Evolutionary conservation across 2,329 filamentous ascomycete genomes (phyloP).

Genomic region (Helotiales sp.): DNA sequence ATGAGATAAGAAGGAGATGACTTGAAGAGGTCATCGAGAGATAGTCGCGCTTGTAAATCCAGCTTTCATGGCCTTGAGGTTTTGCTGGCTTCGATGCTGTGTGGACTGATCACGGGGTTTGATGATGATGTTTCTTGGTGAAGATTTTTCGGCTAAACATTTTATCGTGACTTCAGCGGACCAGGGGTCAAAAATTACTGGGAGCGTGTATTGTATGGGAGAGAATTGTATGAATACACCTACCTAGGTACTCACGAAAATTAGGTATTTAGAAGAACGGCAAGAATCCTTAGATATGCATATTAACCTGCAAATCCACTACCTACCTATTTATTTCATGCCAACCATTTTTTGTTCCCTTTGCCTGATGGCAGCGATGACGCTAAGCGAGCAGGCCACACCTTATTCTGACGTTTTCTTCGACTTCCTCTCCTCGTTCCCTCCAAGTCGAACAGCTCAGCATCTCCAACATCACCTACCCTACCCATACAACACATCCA

Average conservation of each 20-base stretch:
- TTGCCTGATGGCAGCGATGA: background rate
- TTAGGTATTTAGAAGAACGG: too few relatives aligned
- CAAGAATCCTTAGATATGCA: too few relatives aligned
- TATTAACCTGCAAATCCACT: too few relatives aligned
- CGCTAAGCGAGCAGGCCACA: constrained; percentile 4
- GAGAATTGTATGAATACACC: too few relatives aligned
- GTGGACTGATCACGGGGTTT: constrained; percentile 8
- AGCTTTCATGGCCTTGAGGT: background rate
- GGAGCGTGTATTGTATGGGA: too few relatives aligned
- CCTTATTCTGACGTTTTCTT: background rate
- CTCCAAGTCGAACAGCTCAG: constrained; percentile 1
- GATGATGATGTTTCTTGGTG: constrained; percentile 1
- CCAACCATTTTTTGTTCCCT: too few relatives aligned
- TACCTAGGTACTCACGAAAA: too few relatives aligned
- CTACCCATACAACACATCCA: constrained; percentile 7
- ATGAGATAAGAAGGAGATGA: background rate
- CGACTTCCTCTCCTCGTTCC: background rate
- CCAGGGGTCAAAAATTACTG: background rate
- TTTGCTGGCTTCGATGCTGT: background rate
- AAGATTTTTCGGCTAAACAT: constrained; percentile 21
- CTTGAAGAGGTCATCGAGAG: constrained; percentile 5
- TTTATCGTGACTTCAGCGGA: constrained; percentile 6
- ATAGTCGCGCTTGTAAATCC: background rate
- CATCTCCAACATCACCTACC: background rate
- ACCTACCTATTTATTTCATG: too few relatives aligned